phyloP scores from a whole-genome alignment of 345 rosid species.

The Schrenkiella parvula region DNA sequence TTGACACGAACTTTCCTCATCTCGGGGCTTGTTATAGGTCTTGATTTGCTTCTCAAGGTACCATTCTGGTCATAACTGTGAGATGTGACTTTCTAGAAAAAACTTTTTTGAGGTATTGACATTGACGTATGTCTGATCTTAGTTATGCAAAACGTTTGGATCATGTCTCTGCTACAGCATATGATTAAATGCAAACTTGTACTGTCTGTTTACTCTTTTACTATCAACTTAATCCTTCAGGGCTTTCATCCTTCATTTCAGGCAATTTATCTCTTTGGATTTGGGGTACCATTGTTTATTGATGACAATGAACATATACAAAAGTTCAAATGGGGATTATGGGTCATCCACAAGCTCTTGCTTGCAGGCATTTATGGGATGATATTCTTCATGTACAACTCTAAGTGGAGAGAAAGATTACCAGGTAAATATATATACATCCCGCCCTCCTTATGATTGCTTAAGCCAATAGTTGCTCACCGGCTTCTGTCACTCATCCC shows the following conservation, averaged over 20 bases:
- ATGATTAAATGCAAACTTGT: not conserved
- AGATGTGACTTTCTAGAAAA: not conserved
- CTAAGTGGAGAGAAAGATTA: slow-evolving; percentile 88
- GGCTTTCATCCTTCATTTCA: slow-evolving; percentile 31
- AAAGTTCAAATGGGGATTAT: slow-evolving; percentile 74
- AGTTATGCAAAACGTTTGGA: not conserved
- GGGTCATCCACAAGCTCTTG: slow-evolving; percentile 85
- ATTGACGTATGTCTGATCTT: not conserved
- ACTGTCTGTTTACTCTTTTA: not conserved
- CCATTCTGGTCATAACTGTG: not conserved
- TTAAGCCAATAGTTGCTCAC: not conserved
- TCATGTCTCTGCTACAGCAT: not conserved
- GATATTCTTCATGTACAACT: slow-evolving; percentile 83
- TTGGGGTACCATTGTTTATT: slow-evolving; percentile 84
- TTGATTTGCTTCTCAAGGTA: slow-evolving; percentile 94
- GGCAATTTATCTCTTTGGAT: slow-evolving; percentile 84
- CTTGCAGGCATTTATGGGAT: slow-evolving; percentile 73
- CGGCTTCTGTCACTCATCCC: slow-evolving; percentile 6
- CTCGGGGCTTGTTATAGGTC: slow-evolving; percentile 74
- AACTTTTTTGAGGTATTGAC: not conserved
- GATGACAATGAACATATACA: slow-evolving; percentile 53
- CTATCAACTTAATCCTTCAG: not conserved
- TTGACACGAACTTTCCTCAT: slow-evolving; percentile 73
- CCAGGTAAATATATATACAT: slow-evolving; percentile 58
- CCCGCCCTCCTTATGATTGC: slow-evolving; percentile 3